Base-by-base conservation (phyloP, 495 filamentous ascomycete species). In the Evansstolkia leycettana region DNA sequence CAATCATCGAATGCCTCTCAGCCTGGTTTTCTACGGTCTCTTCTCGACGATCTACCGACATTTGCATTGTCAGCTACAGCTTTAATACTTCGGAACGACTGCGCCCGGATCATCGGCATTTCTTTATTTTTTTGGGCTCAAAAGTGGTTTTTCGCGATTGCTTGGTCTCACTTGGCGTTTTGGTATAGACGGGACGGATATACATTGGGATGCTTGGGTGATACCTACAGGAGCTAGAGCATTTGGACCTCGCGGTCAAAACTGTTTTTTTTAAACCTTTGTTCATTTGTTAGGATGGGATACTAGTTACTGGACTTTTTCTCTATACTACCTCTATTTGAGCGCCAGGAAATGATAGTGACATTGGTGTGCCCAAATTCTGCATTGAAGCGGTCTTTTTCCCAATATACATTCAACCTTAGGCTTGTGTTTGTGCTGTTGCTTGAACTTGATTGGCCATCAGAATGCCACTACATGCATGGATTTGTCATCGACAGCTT, bases 211-310 rank as follows among this genome's bases (percentile, higher is more conserved):
- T 60, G 48, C 54, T 62, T 56, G 58, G 61, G 46, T 65, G 57
- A 64, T 65, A 65, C 62, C 60, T 64, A 53, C 46, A 39, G 47
- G 46, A 51, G 42, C 39, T 64, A 62, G 60, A 62, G 47, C 48
- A n/a, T 48, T 41, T 48, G 45, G 60, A 61, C 62, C 60, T 57
- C 64, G 42, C 60, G 58, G 62, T 64, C 58, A 50, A 46, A 46
- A 40, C 47, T 51, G 47, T 45, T 49, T 23, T 23, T 23, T n/a
- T n/a, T n/a, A n/a, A n/a, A n/a, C 20, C 20, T 23, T 23, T 23
- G 20, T 40, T 15, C 37, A 31, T 24, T 38, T 45, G 14, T 33
- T 41, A 12, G 32, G 16, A 17, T 48, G 24, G 20, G 9, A 23
- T 23, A 23, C 20, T 23, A 5, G 20, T 23, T n/a, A n/a, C n/a